Evolutionary conservation across 192 early-diverging fungal species (phyloP), one percentile per base, ranked within the genome.

Genomic region (Backusella mclennaniae): DNA sequence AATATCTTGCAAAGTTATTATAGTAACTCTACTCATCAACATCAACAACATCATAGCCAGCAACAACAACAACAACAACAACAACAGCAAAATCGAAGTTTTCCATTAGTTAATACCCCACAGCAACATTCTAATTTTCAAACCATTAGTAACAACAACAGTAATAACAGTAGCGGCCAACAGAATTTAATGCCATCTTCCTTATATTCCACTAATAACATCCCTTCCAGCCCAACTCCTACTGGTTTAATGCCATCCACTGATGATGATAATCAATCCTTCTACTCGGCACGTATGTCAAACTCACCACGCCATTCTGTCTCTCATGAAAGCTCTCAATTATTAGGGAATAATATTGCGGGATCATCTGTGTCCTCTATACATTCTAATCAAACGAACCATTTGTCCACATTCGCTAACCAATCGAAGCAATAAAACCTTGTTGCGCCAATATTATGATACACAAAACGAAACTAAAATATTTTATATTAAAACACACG

Each of bases 151-250:
- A 49, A 6, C 17, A 31, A 71, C 46, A 71, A n/a, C 42, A 71
- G 26, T 49, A 71, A 23, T 46, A 49, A 19, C 17, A 73, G 19
- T 8, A 52, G 33, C 35, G 63, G 11, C 6, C 56, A 26, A 11
- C 56, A 63, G 26, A 38, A 19, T 38, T 41, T 69, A 38, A 69
- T 69, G 35, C 38, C 68, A 23, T 69, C 68, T 41, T 36, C 68
- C 36, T n/a, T 23, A n/a, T 69, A 26, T 63, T 63, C 38, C 35
- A 35, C 33, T 41, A 69, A 14, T 41, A 69, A 69, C 39, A 71
- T 74, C 44, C 77, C 77, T 31, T 67, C 77, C 36, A 79, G 73
- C 6, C 77, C 77, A 9, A 78, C 63, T 35, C 68, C 73, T 14
- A 74, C 72, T 41, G 39, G 46, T n/a, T 59, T 79, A 73, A 33